Evolutionary conservation across 176 grass and related monocot species (phyloP).

Genomic region (Pharus latifolius): DNA sequence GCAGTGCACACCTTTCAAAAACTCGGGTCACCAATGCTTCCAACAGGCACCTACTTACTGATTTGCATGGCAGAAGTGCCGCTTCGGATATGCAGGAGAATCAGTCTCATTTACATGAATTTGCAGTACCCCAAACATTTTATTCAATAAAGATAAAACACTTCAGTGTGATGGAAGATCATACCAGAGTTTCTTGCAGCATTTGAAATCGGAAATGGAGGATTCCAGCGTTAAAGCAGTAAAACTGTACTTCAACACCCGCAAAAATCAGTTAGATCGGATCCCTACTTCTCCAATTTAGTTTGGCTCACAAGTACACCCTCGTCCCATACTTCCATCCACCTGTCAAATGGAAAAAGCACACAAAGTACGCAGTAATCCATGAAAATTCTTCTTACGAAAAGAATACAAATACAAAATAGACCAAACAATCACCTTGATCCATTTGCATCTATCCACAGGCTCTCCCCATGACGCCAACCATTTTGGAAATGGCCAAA

Average conservation of each 20-base stretch:
- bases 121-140: neutral
- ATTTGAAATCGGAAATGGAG: neutral
- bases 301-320: conserved; percentile 41
- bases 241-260: neutral
- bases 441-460: conserved; percentile 61
- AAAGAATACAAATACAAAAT: neutral
- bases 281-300: conserved; percentile 34
- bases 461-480: conserved; percentile 66
- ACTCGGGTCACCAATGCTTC: neutral
- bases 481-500: conserved; percentile 88
- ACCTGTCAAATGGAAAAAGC: conserved; percentile 33
- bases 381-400: neutral
- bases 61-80: neutral
- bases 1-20: neutral
- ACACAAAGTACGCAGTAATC: neutral
- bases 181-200: neutral
- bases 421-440: conserved; percentile 46
- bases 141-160: neutral
- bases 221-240: neutral
- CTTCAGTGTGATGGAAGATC: neutral
- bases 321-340: conserved; percentile 77
- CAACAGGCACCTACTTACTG: neutral
- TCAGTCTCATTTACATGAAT: neutral
- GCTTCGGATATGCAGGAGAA: neutral
- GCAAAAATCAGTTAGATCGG: neutral